A percentile compares a stretch with the other conserved stretches of the same genome.
Conservation (phyloP, 2,329 filamentous ascomycete species). For the Aspergillus niger region DNA sequence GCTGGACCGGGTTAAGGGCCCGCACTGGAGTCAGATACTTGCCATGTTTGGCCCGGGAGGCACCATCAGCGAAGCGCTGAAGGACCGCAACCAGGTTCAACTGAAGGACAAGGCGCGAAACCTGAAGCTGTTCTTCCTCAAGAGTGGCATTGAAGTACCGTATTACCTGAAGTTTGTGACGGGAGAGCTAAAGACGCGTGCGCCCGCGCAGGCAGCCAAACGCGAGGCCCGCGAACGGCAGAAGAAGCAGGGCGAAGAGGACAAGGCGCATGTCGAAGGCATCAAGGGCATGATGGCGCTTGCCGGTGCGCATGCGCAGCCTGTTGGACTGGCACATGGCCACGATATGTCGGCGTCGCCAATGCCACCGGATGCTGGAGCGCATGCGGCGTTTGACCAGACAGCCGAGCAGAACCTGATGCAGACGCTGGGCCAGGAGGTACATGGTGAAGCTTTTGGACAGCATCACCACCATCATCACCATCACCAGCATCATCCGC, state of each 20-base stretch:
- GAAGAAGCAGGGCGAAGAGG: conserved; percentile 49
- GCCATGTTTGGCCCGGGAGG: conserved; percentile 79
- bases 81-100: conserved; percentile 87
- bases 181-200: conserved; percentile 82
- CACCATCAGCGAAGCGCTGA: conserved; percentile 77
- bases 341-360: conserved; percentile 43
- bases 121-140: conserved; percentile 86
- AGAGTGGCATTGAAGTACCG: conserved; percentile 87
- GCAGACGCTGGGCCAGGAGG: conserved; percentile 47
- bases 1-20: conserved; percentile 83
- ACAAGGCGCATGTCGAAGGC: conserved; percentile 51
- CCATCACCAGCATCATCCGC: conserved; percentile 31
- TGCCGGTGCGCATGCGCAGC: conserved; percentile 44
- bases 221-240: conserved; percentile 51
- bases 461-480: conserved; percentile 38
- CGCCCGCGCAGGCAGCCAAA: conserved; percentile 63
- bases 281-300: conserved; percentile 52
- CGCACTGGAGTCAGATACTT: conserved; percentile 91
- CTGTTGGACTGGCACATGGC: conserved; percentile 30
- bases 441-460: conserved; percentile 40
- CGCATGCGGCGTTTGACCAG: conserved; percentile 40
- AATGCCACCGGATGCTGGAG: conserved; percentile 35
- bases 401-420: conserved; percentile 47
- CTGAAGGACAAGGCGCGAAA: conserved; percentile 91
- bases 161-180: conserved; percentile 86